Evolutionary conservation across 225 moss, liverwort and hornwort genomes (phyloP).

Genomic region (Physcomitrium patens): DNA sequence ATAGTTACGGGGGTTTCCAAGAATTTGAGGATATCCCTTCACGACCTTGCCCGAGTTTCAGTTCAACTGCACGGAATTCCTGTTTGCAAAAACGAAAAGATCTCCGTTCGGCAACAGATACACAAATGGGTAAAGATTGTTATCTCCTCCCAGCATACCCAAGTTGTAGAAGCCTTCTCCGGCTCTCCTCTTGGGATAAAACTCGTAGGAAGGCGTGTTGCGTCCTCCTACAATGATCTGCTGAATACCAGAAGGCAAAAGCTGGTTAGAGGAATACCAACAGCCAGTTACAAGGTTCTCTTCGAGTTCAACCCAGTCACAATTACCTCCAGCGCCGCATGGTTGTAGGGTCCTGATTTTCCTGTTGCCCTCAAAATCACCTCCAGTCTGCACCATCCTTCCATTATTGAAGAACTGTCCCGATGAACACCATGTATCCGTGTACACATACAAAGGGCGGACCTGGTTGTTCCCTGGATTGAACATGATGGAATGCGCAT

Average conservation of each 20-base stretch:
- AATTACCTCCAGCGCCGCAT: slow-evolving; percentile 2
- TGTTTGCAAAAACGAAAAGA: slow-evolving; percentile 64
- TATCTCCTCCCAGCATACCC: background rate
- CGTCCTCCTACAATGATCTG: slow-evolving; percentile 31
- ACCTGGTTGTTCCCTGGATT: slow-evolving; percentile 23
- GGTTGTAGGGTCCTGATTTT: slow-evolving; percentile 20
- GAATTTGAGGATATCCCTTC: slow-evolving; percentile 10
- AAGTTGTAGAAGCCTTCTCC: slow-evolving; percentile 14
- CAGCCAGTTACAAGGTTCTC: background rate
- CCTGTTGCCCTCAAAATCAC: too few relatives aligned
- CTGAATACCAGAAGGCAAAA: slow-evolving; percentile 12
- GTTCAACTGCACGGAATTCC: slow-evolving; percentile 51
- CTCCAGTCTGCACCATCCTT: slow-evolving; percentile 50
- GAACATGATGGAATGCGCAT: slow-evolving; percentile 51
- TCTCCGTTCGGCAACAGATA: slow-evolving; percentile 48
- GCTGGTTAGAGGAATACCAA: slow-evolving; percentile 27
- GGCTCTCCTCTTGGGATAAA: slow-evolving; percentile 14
- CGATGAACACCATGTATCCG: background rate
- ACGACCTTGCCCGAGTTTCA: slow-evolving; percentile 39
- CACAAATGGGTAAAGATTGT: slow-evolving; percentile 57
- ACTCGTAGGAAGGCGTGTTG: background rate
- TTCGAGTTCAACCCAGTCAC: slow-evolving; percentile 22
- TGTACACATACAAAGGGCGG: background rate
- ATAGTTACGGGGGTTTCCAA: slow-evolving; percentile 56
- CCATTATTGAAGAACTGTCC: slow-evolving; percentile 32